Conservation (phyloP, 345 rosid species). For the Salix dunnii region DNA sequence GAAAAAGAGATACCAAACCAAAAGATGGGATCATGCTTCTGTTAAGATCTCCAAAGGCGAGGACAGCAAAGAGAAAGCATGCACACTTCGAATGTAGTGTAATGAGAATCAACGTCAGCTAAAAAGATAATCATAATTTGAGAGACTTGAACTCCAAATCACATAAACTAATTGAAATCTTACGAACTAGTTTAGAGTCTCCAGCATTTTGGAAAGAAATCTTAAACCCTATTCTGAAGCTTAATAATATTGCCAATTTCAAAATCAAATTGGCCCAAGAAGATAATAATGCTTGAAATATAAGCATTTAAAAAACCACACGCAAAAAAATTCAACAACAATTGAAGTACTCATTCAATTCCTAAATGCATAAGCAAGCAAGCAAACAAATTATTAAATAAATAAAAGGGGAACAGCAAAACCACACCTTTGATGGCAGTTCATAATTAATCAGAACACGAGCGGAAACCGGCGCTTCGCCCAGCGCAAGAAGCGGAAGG, state of each 20-base stretch:
- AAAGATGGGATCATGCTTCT: background rate
- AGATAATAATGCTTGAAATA: background rate
- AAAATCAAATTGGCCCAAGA: conserved; percentile 2
- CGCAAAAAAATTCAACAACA: too few relatives aligned
- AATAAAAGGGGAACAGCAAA: too few relatives aligned
- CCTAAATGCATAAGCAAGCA: too few relatives aligned
- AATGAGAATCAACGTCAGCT: background rate
- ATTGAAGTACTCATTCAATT: too few relatives aligned
- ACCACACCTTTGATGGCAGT: conserved; percentile 63
- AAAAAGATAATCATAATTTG: background rate
- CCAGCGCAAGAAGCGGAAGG: conserved; percentile 62
- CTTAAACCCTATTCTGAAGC: background rate
- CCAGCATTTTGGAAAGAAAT: background rate
- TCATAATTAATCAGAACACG: conserved; percentile 79
- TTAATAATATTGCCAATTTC: background rate
- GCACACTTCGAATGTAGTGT: background rate
- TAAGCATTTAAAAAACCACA: too few relatives aligned
- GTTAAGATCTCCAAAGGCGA: too few relatives aligned
- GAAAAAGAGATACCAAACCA: background rate
- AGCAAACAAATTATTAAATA: too few relatives aligned
- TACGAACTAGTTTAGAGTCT: background rate
- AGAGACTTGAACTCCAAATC: background rate
- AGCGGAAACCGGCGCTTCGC: conserved; percentile 63
- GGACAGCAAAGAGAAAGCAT: background rate
- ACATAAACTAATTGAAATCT: background rate